Evolutionary conservation across 148 eudicot species (phyloP).

Genomic region (Polygonum maritimum): DNA sequence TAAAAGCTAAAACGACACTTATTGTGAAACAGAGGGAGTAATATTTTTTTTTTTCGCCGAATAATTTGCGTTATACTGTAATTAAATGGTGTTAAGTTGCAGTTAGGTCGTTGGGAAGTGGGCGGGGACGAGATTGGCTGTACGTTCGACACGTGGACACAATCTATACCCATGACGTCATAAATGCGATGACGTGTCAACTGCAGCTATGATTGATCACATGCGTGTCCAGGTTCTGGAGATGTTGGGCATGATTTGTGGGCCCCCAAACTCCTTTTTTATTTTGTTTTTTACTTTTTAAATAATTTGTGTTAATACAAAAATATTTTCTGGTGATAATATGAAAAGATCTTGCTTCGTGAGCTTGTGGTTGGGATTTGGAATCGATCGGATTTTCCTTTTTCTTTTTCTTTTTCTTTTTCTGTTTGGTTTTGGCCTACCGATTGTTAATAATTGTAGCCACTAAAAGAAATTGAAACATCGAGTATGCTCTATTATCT

Average conservation of each 20-base stretch:
- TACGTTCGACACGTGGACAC: not conserved
- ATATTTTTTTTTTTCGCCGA: too few species aligned
- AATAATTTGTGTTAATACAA: not conserved
- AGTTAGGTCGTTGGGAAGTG: constrained; percentile 4
- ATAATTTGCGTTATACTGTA: not conserved
- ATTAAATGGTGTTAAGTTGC: not conserved
- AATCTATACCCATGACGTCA: not conserved
- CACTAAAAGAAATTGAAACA: too few species aligned
- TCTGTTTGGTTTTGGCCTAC: too few species aligned
- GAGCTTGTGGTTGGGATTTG: not conserved
- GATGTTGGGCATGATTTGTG: not conserved
- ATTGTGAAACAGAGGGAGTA: too few species aligned
- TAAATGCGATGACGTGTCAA: not conserved
- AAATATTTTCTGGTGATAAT: not conserved
- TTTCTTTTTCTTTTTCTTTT: too few species aligned
- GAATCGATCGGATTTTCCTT: too few species aligned
- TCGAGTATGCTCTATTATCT: too few species aligned
- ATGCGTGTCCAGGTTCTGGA: not conserved
- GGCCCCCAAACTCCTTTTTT: not conserved
- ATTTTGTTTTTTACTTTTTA: not conserved
- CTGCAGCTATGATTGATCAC: not conserved
- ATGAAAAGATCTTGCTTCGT: not conserved
- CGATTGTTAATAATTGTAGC: too few species aligned
- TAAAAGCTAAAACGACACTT: too few species aligned
- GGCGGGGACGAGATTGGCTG: not conserved